Base-by-base conservation (phyloP, 2,329 filamentous ascomycete species). In the Penicillium sp. region DNA sequence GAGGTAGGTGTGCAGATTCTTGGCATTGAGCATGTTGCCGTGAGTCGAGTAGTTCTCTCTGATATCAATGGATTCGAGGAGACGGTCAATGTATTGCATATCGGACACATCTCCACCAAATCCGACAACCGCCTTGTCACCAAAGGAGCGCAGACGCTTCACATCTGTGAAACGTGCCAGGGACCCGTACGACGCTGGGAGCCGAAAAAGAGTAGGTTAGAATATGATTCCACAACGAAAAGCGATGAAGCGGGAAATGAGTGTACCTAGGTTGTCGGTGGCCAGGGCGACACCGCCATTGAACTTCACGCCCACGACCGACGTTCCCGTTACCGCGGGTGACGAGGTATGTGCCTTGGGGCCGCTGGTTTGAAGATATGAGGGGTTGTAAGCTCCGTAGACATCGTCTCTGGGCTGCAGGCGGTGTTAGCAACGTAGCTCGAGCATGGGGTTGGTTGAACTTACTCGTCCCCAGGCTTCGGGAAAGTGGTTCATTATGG, bases 91-190 rank as follows among this genome's bases (percentile, higher is more conserved):
- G 78, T 95, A 95, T 78, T 98, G 93, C 93, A 98, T 97, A 78
- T 98, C 93, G 58, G 89, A 95, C 63, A 98, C 86, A 77, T 98
- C 93, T 71, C 93, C 93, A 71, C 90, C 89, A 75, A 97, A 95
- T 65, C 93, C 93, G 66, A 98, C 80, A 53, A 97, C 82, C 27
- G 89, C 85, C 58, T 85, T 83, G 59, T 84, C 80, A 74, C 90
- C 89, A 74, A 97, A 97, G 63, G 84, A 81, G 64, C 89, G 89
- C 60, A 98, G 86, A 68, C 93, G 91, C 77, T 96, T 95, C 69
- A 97, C 89, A 72, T 96, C 88, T 65, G 88, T 91, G 81, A 97
- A 98, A 68, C 93, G 89, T 53, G 93, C 92, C 60, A 92, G 88
- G 49, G 93, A 96, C 70, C 93, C 93, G 74, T 98, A 98, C 50